Conservation (phyloP, 2,329 filamentous ascomycete genomes). For the Sordariomycetes sp. region DNA sequence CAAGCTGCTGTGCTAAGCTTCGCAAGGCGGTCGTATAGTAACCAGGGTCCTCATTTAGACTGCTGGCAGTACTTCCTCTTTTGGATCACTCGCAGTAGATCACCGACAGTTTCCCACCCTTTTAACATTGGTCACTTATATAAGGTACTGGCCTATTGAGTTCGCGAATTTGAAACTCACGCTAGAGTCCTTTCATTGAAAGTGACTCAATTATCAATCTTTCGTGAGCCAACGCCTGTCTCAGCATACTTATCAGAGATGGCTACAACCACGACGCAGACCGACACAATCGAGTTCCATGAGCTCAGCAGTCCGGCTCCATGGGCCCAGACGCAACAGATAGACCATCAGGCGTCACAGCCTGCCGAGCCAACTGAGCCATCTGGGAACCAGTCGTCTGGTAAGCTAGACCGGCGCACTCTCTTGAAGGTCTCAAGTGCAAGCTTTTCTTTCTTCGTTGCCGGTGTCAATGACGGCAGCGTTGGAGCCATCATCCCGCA, state of each 20-base stretch:
- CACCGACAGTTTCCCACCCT: too few species aligned
- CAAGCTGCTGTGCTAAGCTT: too few species aligned
- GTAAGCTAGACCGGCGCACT: slow-evolving; percentile 2
- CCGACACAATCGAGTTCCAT: not conserved
- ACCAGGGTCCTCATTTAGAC: too few species aligned
- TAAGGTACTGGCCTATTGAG: too few species aligned
- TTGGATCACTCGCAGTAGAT: too few species aligned
- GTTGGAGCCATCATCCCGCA: slow-evolving; percentile 56
- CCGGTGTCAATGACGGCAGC: slow-evolving; percentile 56
- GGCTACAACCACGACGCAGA: slow-evolving; percentile 1
- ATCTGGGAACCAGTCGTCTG: not conserved
- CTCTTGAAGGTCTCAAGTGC: slow-evolving; percentile 42
- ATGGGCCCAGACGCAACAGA: slow-evolving; percentile 1
- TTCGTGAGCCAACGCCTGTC: not conserved
- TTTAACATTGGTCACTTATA: too few species aligned
- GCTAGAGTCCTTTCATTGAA: too few species aligned
- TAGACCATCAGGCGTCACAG: not conserved
- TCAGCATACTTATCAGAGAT: not conserved
- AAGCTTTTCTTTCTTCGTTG: slow-evolving; percentile 55
- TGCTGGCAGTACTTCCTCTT: too few species aligned
- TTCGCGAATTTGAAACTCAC: too few species aligned
- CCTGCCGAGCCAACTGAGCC: not conserved
- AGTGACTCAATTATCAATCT: too few species aligned
- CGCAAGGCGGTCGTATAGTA: too few species aligned
- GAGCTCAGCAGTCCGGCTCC: not conserved